Conservation (phyloP, 495 filamentous ascomycete species). For the Hyaloscypha finlandica region DNA sequence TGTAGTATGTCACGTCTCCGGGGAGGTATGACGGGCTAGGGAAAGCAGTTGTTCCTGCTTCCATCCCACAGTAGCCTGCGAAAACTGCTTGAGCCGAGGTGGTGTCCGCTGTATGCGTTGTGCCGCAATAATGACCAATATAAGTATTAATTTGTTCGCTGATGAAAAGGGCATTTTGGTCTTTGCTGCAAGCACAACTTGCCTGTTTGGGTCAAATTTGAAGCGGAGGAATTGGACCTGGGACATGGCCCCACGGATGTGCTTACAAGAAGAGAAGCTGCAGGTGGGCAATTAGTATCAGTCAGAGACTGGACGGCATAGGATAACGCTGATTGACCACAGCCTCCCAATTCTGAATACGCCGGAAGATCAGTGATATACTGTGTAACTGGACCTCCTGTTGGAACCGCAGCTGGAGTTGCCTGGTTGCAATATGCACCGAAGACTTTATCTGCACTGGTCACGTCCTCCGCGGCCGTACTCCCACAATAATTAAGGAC, state of each 20-base stretch:
- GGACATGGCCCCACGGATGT: not conserved
- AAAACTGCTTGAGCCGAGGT: slow-evolving; percentile 50
- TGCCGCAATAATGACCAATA: slow-evolving; percentile 42
- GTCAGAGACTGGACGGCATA: slow-evolving; percentile 42
- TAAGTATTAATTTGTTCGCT: slow-evolving; percentile 43
- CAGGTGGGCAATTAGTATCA: slow-evolving; percentile 39
- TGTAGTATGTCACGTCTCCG: slow-evolving; percentile 51
- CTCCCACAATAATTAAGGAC: slow-evolving; percentile 44
- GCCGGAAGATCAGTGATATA: slow-evolving; percentile 52
- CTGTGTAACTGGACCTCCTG: slow-evolving; percentile 43
- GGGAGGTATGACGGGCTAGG: slow-evolving; percentile 45
- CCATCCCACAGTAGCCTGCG: slow-evolving; percentile 49
- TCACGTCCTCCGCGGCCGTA: slow-evolving; percentile 46
- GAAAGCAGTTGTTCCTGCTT: slow-evolving; percentile 46
- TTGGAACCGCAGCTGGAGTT: slow-evolving; percentile 27
- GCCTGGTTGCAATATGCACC: slow-evolving; percentile 50
- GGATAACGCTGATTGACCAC: slow-evolving; percentile 41
- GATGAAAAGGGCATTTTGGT: slow-evolving; percentile 43
- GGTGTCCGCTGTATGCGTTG: slow-evolving; percentile 41
- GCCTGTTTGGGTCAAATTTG: slow-evolving; percentile 22
- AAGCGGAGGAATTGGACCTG: not conserved
- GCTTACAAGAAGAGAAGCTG: slow-evolving; percentile 37
- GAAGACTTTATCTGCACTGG: slow-evolving; percentile 45
- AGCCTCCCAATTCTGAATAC: slow-evolving; percentile 44
- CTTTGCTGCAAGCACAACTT: slow-evolving; percentile 49